Evolutionary conservation across 2,329 filamentous ascomycete species (phyloP), one percentile per base, ranked within the genome.

Genomic region (Ascocoryne sarcoides): DNA sequence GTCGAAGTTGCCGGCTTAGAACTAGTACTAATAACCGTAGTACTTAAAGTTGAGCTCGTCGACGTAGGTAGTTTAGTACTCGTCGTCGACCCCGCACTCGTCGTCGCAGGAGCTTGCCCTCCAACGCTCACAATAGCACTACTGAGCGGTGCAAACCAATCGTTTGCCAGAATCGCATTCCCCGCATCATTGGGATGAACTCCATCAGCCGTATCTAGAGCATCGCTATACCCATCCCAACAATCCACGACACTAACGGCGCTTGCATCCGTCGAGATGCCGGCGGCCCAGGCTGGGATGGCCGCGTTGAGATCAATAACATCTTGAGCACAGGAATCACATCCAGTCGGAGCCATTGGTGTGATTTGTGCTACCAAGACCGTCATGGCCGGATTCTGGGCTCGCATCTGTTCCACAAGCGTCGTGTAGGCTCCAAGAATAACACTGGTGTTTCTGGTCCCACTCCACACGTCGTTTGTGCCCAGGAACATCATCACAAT

Each of bases 401-500:
- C 57, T 14, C 65, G 51, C 65, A 69, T 69, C 45, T 67, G 60
- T 2, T 52, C 54, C 2, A 68, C 53, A 16, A 69, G 46, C 4
- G 52, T 60, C 8, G 57, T 53, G 44, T 62, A 67, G 1, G 65
- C 62, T 3, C 47, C 49, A 17, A 65, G 42, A 14, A 65, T 63
- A 8, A 60, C 56, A n/a, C 46, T 44, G 0, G 59, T 43, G 17
- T 54, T 55, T 36, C 60, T 55, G 37, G 57, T 58, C 7, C 23
- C 23, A 17, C 57, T 55, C 52, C 62, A 61, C 2, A 65, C 57
- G 44, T 68, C 66, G 55, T 67, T 66, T 10, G 64, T 65, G 4
- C 63, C 65, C 2, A 70, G 53, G 45, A 68, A 63, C 64, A 69
- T 66, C 54, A 67, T 55, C 32, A 68, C 60, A n/a, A 69, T 54